A percentile compares a stretch with the other conserved stretches of the same genome.
phyloP scores from a whole-genome alignment of 2,329 filamentous ascomycete genomes.

The Colletotrichum brevisporum region DNA sequence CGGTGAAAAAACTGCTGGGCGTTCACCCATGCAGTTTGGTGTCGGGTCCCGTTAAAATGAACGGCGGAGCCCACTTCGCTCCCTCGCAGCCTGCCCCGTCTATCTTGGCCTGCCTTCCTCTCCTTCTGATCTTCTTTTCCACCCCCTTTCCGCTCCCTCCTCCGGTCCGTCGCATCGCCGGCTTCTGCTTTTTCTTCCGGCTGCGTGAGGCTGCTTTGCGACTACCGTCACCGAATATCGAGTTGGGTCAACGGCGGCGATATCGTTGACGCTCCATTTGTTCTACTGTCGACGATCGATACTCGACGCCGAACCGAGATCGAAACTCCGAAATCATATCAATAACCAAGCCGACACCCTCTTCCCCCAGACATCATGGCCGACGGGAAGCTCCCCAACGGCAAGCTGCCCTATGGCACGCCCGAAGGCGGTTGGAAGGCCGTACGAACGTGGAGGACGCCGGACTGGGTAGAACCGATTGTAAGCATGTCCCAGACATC shows the following conservation, averaged over 20 bases:
- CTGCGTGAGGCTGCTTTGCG: not conserved
- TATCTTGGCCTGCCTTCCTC: conserved; percentile 12
- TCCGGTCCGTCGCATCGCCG: conserved; percentile 12
- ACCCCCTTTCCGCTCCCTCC: not conserved
- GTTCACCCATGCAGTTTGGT: too few species aligned
- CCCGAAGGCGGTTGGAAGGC: conserved; percentile 46
- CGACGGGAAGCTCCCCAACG: conserved; percentile 33
- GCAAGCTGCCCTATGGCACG: conserved; percentile 36
- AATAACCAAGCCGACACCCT: not conserved
- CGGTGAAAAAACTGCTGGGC: too few species aligned
- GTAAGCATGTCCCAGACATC: conserved; percentile 41
- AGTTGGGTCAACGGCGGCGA: too few species aligned
- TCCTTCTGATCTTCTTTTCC: not conserved
- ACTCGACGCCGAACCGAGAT: too few species aligned
- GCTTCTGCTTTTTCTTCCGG: not conserved
- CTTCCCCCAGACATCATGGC: conserved; percentile 28
- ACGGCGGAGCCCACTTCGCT: conserved; percentile 28
- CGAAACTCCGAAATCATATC: not conserved
- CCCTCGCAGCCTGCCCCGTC: not conserved
- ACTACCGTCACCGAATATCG: too few species aligned
- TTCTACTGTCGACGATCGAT: too few species aligned
- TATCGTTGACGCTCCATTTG: too few species aligned
- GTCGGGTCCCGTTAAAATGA: conserved; percentile 32
- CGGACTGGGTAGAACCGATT: conserved; percentile 52
- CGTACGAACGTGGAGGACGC: conserved; percentile 47